phyloP scores from a whole-genome alignment of 129 eudicot species.

The Lactuca saligna region DNA sequence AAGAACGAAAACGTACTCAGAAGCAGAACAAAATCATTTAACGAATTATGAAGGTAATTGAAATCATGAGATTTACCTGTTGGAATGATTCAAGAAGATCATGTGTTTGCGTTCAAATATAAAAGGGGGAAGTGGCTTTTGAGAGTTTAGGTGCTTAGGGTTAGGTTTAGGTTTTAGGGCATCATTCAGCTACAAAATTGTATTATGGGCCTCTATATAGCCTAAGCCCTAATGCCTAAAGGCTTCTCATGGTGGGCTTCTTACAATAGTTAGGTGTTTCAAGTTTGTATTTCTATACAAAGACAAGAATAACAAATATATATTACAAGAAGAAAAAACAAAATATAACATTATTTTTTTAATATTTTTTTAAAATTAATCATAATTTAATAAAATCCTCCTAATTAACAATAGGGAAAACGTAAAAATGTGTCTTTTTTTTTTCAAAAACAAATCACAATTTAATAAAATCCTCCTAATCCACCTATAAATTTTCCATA shows the following conservation, averaged over 20 bases:
- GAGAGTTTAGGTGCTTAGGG: constrained; percentile 16
- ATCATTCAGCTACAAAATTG: background rate
- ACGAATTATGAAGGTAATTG: constrained; percentile 1
- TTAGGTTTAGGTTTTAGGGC: constrained; percentile 29
- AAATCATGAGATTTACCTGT: constrained; percentile 10
- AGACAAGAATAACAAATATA: no score
- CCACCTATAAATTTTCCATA: no score
- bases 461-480: no score
- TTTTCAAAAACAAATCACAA: no score
- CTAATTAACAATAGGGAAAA: no score
- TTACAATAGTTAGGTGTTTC: background rate
- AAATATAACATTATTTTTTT: no score
- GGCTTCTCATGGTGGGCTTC: background rate
- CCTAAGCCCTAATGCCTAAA: background rate
- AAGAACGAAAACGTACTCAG: background rate
- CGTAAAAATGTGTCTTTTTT: no score
- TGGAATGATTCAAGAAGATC: background rate
- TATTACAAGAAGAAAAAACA: no score
- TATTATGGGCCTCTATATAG: constrained; percentile 4
- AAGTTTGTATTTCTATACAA: no score
- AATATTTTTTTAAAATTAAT: no score
- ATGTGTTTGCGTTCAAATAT: constrained; percentile 15
- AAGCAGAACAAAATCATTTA: background rate
- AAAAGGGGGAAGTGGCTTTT: constrained; percentile 16
- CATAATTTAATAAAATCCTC: no score